Conservation (phyloP, 2,329 filamentous ascomycete species). For the Fusarium marasasianum region DNA sequence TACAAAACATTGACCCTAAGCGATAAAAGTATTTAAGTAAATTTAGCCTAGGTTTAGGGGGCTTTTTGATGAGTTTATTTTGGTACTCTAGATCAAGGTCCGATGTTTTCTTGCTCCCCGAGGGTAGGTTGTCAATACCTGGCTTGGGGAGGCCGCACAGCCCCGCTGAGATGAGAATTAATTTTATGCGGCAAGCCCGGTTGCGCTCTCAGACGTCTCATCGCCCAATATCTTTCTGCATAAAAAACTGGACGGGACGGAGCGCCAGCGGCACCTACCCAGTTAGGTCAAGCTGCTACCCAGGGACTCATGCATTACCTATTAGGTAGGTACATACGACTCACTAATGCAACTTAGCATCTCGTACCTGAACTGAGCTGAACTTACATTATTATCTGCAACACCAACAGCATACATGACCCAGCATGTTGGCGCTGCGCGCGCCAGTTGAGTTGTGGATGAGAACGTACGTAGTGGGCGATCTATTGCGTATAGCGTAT, state of each 20-base stretch:
- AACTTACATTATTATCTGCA: slow-evolving; percentile 25
- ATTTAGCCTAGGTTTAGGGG: too few species aligned
- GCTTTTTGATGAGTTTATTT: too few species aligned
- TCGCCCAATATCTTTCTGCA: slow-evolving; percentile 17
- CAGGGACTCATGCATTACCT: background rate
- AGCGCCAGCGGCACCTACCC: slow-evolving; percentile 40
- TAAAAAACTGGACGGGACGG: slow-evolving; percentile 32
- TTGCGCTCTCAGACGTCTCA: slow-evolving; percentile 27
- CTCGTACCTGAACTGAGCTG: slow-evolving; percentile 29
- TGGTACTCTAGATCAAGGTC: too few species aligned
- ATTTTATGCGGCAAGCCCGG: slow-evolving; percentile 45
- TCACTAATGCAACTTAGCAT: slow-evolving; percentile 13
- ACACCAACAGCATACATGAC: slow-evolving; percentile 11
- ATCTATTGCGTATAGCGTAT: slow-evolving; percentile 33
- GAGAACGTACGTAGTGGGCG: slow-evolving; percentile 21
- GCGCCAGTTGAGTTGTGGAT: slow-evolving; percentile 32
- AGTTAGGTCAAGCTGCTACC: slow-evolving; percentile 3
- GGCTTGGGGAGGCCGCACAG: slow-evolving; percentile 16
- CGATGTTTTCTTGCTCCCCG: too few species aligned
- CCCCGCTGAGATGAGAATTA: slow-evolving; percentile 21
- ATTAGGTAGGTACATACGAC: background rate
- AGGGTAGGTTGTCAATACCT: background rate
- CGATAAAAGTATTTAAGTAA: too few species aligned
- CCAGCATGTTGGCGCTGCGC: slow-evolving; percentile 15
- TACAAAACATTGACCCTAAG: too few species aligned